Evolutionary conservation across 345 rosid genomes (phyloP).

Genomic region (Moricandia arvensis): DNA sequence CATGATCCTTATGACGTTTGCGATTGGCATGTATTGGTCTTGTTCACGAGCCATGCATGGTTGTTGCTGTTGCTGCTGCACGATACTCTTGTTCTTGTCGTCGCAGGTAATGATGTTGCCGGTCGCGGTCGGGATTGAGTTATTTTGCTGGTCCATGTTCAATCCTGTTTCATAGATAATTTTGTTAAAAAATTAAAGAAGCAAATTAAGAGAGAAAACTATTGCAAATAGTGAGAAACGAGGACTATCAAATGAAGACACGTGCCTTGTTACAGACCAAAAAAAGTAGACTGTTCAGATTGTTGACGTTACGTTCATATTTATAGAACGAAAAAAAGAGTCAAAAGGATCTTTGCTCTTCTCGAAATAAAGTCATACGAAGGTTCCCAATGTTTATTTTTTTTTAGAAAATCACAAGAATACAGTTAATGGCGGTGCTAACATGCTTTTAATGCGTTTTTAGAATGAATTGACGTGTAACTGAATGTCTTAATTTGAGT

Average conservation of each 20-base stretch:
- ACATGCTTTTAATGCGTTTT: background rate
- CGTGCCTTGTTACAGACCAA: background rate
- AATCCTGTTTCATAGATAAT: slow-evolving; percentile 3
- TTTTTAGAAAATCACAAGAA: background rate
- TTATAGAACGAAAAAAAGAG: background rate
- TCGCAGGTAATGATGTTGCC: background rate
- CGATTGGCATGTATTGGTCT: slow-evolving; percentile 69
- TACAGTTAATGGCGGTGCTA: background rate
- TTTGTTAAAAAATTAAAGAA: too few relatives aligned
- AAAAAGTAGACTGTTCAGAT: slow-evolving; percentile 19
- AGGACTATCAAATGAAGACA: background rate
- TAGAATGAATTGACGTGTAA: background rate
- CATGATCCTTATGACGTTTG: slow-evolving; percentile 74
- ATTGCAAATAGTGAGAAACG: background rate
- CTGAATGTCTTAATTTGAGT: background rate
- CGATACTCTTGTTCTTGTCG: background rate
- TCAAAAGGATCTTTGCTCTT: slow-evolving; percentile 16
- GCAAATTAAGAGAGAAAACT: background rate
- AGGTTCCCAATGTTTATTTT: slow-evolving; percentile 15
- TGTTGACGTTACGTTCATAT: slow-evolving; percentile 31
- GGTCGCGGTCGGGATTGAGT: slow-evolving; percentile 9
- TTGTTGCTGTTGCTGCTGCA: slow-evolving; percentile 19
- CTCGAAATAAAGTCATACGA: slow-evolving; percentile 16
- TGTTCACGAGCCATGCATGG: slow-evolving; percentile 46
- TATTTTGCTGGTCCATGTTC: slow-evolving; percentile 25